Evolutionary conservation across 352 stramenopile genomes (phyloP).

Genomic region (Pythium brachiatum): DNA sequence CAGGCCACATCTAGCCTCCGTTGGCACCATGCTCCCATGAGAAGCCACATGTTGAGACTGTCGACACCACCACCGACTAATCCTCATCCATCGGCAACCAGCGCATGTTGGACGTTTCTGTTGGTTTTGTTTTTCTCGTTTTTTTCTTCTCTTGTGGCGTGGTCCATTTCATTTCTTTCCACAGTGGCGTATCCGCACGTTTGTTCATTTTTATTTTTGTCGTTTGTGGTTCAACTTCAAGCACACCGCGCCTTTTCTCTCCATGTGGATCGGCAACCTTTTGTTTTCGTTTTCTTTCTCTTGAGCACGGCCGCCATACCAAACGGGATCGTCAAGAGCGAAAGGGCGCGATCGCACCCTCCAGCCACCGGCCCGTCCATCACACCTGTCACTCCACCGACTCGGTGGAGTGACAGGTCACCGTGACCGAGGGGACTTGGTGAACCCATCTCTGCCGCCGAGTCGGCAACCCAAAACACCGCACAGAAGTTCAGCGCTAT

Average conservation of each 20-base stretch:
- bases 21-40: too few species aligned
- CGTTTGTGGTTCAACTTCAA: conserved; percentile 3
- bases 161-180: too few species aligned
- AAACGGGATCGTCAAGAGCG: conserved; percentile 1
- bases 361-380: too few species aligned
- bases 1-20: too few species aligned
- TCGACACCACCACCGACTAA: not conserved
- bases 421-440: too few species aligned
- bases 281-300: not conserved
- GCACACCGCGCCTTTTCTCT: not conserved
- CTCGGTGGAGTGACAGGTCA: too few species aligned
- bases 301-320: not conserved
- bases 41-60: not conserved
- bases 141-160: too few species aligned
- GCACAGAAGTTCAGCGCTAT: conserved; percentile 10
- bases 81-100: not conserved
- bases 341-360: not conserved
- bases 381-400: not conserved
- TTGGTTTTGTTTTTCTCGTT: too few species aligned
- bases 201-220: not conserved
- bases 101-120: too few species aligned
- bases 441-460: conserved; percentile 8
- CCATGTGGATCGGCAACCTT: too few species aligned
- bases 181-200: too few species aligned
- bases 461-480: conserved; percentile 23